These are phyloP conservation scores for Sporothrix brasiliensis DNA, from an alignment of 2,329 filamentous ascomycete species.

Conservation along the genomic window DNA sequence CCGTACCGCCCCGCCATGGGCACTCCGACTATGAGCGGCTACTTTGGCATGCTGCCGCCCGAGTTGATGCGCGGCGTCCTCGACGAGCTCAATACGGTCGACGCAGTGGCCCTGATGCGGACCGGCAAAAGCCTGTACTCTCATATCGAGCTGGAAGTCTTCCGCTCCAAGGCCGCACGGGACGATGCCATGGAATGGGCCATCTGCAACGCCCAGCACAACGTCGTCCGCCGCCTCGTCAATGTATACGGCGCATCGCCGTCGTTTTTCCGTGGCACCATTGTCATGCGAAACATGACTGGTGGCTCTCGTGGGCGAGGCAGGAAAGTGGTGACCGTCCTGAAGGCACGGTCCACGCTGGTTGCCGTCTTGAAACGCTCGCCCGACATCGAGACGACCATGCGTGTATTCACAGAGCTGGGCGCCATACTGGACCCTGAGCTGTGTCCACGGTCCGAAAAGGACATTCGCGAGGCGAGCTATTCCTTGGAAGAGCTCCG, in stretches of 20 bases:
- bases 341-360: neutral
- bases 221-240: conserved; percentile 23
- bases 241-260: conserved; percentile 15
- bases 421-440: neutral
- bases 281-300: neutral
- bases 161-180: neutral
- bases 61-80: conserved; percentile 17
- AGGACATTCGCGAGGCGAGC: neutral
- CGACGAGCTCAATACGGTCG: neutral
- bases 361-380: neutral
- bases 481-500: neutral
- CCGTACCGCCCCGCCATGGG: neutral
- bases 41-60: conserved; percentile 3
- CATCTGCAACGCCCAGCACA: neutral
- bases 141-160: conserved; percentile 3
- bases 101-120: neutral
- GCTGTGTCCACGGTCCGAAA: neutral
- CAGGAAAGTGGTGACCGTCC: neutral
- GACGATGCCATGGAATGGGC: conserved; percentile 23
- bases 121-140: neutral
- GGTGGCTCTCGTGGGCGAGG: neutral
- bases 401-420: neutral
- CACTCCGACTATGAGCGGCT: neutral
- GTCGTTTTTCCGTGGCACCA: neutral
- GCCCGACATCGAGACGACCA: neutral